Conservation (phyloP, 371 early-diverging fungal species). For the Antonospora locustae region DNA sequence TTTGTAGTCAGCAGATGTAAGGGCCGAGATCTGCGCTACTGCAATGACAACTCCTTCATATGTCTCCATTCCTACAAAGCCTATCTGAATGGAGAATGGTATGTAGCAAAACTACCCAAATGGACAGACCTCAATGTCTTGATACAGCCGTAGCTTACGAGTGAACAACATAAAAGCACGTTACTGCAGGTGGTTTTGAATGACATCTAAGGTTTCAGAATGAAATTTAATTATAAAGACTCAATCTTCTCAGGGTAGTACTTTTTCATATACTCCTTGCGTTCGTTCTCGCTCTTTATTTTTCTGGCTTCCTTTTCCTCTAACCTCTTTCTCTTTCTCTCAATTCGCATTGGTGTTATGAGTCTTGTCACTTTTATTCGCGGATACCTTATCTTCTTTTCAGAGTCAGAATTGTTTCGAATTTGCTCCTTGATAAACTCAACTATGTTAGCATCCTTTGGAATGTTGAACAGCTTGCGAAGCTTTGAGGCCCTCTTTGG, state of each 20-base stretch:
- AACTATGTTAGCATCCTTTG: slow-evolving; percentile 86
- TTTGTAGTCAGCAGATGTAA: slow-evolving; percentile 37
- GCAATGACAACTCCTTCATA: slow-evolving; percentile 27
- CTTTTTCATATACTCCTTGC: slow-evolving; percentile 19
- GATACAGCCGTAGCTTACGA: no score
- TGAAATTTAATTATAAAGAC: slow-evolving; percentile 1
- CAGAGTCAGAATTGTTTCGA: slow-evolving; percentile 10
- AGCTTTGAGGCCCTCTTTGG: slow-evolving; percentile 94
- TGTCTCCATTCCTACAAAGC: slow-evolving; percentile 55
- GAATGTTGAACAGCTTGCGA: slow-evolving; percentile 82
- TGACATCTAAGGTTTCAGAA: slow-evolving; percentile 4
- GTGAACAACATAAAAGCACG: no score
- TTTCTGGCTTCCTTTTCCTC: slow-evolving; percentile 23
- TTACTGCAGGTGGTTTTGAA: no score
- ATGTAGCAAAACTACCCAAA: slow-evolving; percentile 43
- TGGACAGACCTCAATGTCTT: no score
- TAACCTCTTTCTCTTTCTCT: no score
- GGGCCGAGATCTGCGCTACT: slow-evolving; percentile 44
- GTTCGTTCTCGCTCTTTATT: slow-evolving; percentile 16
- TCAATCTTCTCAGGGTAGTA: slow-evolving; percentile 20
- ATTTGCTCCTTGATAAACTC: slow-evolving; percentile 61
- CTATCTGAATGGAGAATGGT: slow-evolving; percentile 36
- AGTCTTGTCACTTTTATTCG: slow-evolving; percentile 35
- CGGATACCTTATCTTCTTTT: slow-evolving; percentile 37
- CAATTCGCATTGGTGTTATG: no score